Evolutionary conservation across 768 basidiomycete species (phyloP).

Genomic region (Sporobolomyces phaffii): DNA sequence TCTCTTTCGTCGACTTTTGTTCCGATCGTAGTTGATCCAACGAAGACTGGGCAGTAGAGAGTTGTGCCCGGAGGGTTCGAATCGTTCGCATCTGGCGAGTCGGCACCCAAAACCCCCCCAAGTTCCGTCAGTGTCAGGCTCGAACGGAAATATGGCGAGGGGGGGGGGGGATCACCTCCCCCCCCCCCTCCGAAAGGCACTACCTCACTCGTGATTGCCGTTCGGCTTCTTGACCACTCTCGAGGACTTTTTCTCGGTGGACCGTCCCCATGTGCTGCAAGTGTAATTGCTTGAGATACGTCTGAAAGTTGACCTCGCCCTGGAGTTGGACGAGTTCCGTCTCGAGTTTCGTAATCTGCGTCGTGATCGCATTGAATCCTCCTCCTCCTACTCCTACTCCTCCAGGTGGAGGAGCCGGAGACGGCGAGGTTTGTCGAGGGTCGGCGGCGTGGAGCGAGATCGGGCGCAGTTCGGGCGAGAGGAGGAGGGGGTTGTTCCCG

Average conservation of each 20-base stretch:
- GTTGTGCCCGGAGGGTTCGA: conserved; percentile 51
- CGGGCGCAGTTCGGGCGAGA: conserved; percentile 14
- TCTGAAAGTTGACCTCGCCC: conserved; percentile 77
- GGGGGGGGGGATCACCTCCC: too few relatives aligned
- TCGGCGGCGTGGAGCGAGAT: background rate
- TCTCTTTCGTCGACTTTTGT: conserved; percentile 65
- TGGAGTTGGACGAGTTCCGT: conserved; percentile 66
- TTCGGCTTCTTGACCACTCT: conserved; percentile 70
- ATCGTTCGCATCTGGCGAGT: conserved; percentile 32
- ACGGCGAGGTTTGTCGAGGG: background rate
- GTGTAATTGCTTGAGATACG: conserved; percentile 75
- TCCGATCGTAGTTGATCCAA: conserved; percentile 68
- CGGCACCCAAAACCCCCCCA: background rate
- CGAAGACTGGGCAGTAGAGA: conserved; percentile 61
- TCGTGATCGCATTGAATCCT: background rate
- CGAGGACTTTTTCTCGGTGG: conserved; percentile 65
- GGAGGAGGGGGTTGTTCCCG: background rate
- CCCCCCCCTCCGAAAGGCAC: too few relatives aligned
- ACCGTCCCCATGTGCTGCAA: conserved; percentile 74
- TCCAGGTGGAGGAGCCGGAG: background rate
- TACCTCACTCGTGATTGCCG: conserved; percentile 64
- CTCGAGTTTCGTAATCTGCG: conserved; percentile 58
- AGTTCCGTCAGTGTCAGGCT: too few relatives aligned
- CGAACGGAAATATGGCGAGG: background rate
- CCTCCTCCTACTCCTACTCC: too few relatives aligned